Base-by-base conservation (phyloP, 2,329 filamentous ascomycete species). In the Penicillium sp. region DNA sequence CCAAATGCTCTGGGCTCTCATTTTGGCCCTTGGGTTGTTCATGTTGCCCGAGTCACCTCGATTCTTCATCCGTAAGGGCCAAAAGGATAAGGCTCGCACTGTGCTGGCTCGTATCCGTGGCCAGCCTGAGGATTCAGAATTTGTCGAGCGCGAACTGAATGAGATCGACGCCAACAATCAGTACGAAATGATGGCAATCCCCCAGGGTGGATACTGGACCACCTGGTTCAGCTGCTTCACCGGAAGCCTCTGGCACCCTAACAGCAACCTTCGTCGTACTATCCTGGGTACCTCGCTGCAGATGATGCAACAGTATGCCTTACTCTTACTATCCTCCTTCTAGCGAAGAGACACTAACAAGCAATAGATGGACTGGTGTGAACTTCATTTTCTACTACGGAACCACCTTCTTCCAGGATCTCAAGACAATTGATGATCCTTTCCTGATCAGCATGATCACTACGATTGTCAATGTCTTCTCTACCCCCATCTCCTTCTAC, bases 301-400 rank as follows among this genome's bases (percentile, higher is more conserved):
- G 75, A 87, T 87, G 84, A 87, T 87, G 83, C 84, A 87, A 71
- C 84, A 87, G 71, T 64, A 56, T 22, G 55, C 50, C 22, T 40
- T 10, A 21, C 28, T 28, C 6, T 35, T 17, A 17, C 17, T 17
- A 17, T 17, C 10, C 32, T 26, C 12, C 46, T 46, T 35, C 28
- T 17, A 22, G 29, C 28, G 21, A 21, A 26, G 8, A 6, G n/a
- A 10, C 15, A 26, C 45, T 47, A 42, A 47, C 6, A 2, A n/a
- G 10, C n/a, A 13, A 8, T 19, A 61, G 60, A 31, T 67, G 80
- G 81, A 90, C 87, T 24, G 87, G 88, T 76, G 85, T 95, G 72
- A 95, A 95, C 78, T 94, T 91, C 72, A 87, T 93, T 77, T 93
- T 90, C 76, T 87, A 88, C 75, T 88, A 84, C 75, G 88, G 86